phyloP scores from a whole-genome alignment of 2,329 filamentous ascomycete genomes.

The Westerdykella sp. region DNA sequence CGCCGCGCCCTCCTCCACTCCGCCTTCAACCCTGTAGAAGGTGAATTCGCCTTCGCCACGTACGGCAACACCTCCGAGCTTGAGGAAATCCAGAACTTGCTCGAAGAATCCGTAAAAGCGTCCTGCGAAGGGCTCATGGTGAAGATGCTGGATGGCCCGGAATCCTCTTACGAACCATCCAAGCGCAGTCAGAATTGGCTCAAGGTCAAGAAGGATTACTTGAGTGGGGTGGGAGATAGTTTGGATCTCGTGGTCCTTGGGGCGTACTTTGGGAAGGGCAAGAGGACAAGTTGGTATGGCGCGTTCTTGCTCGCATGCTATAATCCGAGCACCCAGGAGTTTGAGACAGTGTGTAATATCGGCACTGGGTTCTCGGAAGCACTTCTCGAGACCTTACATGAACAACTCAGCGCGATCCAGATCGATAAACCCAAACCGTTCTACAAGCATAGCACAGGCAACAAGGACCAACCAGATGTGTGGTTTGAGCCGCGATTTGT shows the following conservation, averaged over 20 bases:
- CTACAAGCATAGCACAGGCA: constrained; percentile 75
- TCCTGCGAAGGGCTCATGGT: constrained; percentile 98
- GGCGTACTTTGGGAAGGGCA: constrained; percentile 89
- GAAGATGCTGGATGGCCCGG: constrained; percentile 92
- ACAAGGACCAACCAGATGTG: constrained; percentile 92
- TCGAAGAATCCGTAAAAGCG: constrained; percentile 92
- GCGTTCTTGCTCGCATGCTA: constrained; percentile 94
- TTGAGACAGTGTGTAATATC: constrained; percentile 97
- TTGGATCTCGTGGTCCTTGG: constrained; percentile 94
- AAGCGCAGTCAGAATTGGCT: constrained; percentile 98
- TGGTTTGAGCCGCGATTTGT: constrained; percentile 95
- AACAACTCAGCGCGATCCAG: constrained; percentile 64
- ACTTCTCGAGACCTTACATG: constrained; percentile 82
- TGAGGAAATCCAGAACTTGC: constrained; percentile 84
- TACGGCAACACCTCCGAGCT: constrained; percentile 81
- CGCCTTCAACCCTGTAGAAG: constrained; percentile 72
- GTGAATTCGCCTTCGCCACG: constrained; percentile 87
- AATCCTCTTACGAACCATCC: constrained; percentile 92
- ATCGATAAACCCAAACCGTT: constrained; percentile 94
- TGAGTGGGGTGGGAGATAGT: constrained; percentile 87
- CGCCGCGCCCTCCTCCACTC: constrained; percentile 67
- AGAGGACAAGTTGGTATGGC: constrained; percentile 91
- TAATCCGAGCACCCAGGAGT: constrained; percentile 70
- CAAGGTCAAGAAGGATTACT: constrained; percentile 98
- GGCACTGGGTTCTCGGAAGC: constrained; percentile 94